Evolutionary conservation across 257 asterid species (phyloP).

Genomic region (Misopates orontium): DNA sequence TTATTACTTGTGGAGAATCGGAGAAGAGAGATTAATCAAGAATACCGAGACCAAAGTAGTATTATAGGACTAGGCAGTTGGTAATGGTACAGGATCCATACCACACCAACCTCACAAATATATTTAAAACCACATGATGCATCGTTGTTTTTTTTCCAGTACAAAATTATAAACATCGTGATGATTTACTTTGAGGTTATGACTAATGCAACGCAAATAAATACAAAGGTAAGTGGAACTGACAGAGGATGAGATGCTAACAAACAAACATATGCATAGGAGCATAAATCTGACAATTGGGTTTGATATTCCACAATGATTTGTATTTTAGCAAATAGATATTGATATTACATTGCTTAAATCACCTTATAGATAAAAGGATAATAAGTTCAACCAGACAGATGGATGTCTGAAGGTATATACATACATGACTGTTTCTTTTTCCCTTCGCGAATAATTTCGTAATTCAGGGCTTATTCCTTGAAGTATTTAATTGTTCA

Average conservation of each 20-base stretch:
- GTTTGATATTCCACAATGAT: background rate
- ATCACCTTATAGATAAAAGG: conserved; percentile 2
- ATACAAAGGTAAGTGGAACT: background rate
- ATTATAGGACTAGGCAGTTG: background rate
- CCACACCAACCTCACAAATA: background rate
- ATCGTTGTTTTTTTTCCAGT: background rate
- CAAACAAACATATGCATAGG: background rate
- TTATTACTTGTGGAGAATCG: background rate
- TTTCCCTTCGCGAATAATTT: too few species aligned
- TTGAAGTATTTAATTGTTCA: conserved; percentile 10
- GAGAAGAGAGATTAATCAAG: conserved; percentile 9
- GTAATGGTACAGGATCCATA: background rate
- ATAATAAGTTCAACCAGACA: background rate
- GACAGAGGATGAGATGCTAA: background rate
- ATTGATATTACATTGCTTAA: background rate
- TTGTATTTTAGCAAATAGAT: background rate
- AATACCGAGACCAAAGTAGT: conserved; percentile 10
- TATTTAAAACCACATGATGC: background rate
- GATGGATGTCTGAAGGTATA: background rate
- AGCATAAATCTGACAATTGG: background rate
- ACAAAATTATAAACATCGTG: too few species aligned
- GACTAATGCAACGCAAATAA: background rate
- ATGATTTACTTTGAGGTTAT: background rate
- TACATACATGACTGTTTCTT: background rate
- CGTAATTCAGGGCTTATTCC: background rate